phyloP scores from a whole-genome alignment of 1,284 basidiomycete species.

The Cystobasidiaceae sp. region DNA sequence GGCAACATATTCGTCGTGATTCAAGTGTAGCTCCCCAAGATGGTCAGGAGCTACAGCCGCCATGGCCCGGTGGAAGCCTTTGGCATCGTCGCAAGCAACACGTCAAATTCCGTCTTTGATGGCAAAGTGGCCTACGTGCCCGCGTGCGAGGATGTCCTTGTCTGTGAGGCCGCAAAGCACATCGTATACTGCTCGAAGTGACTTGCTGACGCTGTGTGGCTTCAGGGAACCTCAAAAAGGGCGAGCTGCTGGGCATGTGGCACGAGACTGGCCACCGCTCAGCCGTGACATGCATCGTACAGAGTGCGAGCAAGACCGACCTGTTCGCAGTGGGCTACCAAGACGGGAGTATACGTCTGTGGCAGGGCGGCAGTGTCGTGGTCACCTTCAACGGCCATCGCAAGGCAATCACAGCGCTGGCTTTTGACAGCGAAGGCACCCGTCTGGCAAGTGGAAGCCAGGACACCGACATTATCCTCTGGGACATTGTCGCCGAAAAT shows the following conservation, averaged over 20 bases:
- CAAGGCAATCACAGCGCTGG: constrained; percentile 75
- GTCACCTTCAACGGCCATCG: constrained; percentile 96
- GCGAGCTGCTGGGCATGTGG: constrained; percentile 91
- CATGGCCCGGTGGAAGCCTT: constrained; percentile 30
- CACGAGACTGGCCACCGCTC: constrained; percentile 88
- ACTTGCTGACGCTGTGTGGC: neutral
- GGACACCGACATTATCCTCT: constrained; percentile 89
- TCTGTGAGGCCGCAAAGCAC: constrained; percentile 24
- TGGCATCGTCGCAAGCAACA: constrained; percentile 18
- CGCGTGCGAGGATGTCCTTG: constrained; percentile 92
- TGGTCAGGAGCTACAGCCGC: constrained; percentile 24
- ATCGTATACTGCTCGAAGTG: neutral
- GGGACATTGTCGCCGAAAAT: constrained; percentile 92
- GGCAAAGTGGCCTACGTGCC: constrained; percentile 81
- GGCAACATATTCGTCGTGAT: neutral
- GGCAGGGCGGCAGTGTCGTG: constrained; percentile 69
- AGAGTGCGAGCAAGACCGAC: constrained; percentile 64
- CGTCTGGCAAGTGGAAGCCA: constrained; percentile 85
- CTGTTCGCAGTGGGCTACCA: constrained; percentile 92
- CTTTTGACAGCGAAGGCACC: constrained; percentile 75
- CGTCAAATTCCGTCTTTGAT: constrained; percentile 24
- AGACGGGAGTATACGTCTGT: constrained; percentile 89
- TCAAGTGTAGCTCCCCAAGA: neutral
- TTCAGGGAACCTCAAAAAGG: constrained; percentile 64
- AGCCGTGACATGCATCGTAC: constrained; percentile 79